Base-by-base conservation (phyloP, 805 yeast genomes). In the Kluyveromyces nonfermentans region DNA sequence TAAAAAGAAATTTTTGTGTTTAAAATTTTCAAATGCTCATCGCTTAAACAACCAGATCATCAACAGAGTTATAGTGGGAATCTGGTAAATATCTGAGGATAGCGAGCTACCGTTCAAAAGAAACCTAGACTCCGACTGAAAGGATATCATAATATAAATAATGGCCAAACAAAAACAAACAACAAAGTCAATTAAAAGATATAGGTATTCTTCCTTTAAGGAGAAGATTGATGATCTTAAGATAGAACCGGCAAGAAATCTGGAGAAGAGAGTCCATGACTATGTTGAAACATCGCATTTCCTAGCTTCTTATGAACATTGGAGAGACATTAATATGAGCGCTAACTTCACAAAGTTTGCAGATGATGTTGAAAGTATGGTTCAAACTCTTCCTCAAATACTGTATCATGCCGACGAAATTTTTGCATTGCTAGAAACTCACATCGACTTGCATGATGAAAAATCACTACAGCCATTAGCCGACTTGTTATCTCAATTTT, bases 261-360 rank as follows among this genome's bases (percentile, higher is more conserved):
- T 80, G 33, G 65, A 69, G 19, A 76, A 72, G 49, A 71, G 84
- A 54, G 81, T 78, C 1, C 81, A 77, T 54, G 84, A 83, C 55
- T 77, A 79, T 49, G 85, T 75, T 32, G 90, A 82, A 47, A 63
- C 79, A 2, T 87, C 96, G 1, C 89, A 84, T 62, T 85, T 89
- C 52, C 63, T 82, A 22, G 75, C 93, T 10, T 79, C 95, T 0
- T 69, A 84, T 47, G 82, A 82, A 38, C 87, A 85, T 52, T 90
- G 97, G 96, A 74, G 70, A 46, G 97, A 93, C 57, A 77, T 85
- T 45, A 90, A 89, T 59, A 65, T 85, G 44, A 80, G 95, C 34
- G 79, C 78, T 4, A 70, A 71, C 37, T 93, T 86, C 56, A 73
- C 81, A 1, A 77, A 73, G 2, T 82, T 88, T 52, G 67, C 73